Evolutionary conservation across 2,329 filamentous ascomycete genomes (phyloP).

Genomic region (Chalaropsis thielavioides): DNA sequence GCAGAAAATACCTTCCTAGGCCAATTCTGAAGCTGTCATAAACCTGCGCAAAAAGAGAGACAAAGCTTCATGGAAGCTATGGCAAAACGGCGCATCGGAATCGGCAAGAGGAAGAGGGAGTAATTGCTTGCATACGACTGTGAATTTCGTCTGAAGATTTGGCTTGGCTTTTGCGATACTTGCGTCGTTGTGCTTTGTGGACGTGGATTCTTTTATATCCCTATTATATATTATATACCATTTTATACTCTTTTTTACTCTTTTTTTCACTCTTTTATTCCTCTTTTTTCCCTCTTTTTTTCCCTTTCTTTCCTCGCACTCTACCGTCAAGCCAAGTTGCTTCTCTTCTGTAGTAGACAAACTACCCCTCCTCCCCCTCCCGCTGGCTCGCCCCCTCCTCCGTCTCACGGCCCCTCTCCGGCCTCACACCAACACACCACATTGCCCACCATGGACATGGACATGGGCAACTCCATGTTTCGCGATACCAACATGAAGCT

Average conservation of each 20-base stretch:
- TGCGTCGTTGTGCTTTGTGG: not conserved
- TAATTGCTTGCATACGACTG: not conserved
- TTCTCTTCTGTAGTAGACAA: too few relatives aligned
- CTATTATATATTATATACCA: not conserved
- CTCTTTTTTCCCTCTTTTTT: not conserved
- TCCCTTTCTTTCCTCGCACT: not conserved
- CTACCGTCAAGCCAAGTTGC: too few relatives aligned
- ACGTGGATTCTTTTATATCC: not conserved
- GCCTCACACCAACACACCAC: not conserved
- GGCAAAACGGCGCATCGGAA: not conserved
- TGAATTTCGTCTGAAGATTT: not conserved
- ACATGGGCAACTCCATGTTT: conserved; percentile 28
- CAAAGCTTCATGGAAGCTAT: not conserved
- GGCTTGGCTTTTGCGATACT: not conserved
- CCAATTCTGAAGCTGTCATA: too few relatives aligned
- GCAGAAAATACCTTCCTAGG: too few relatives aligned
- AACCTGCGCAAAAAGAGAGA: not conserved
- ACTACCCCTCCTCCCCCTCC: not conserved
- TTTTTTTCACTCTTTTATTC: too few relatives aligned
- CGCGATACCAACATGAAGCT: conserved; percentile 31
- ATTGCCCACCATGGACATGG: conserved; percentile 16
- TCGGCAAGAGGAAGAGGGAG: not conserved
- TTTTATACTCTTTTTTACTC: not conserved
- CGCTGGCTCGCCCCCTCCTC: not conserved
- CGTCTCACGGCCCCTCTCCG: not conserved